A percentile compares a stretch with the other conserved stretches of the same genome.
Conservation (phyloP, 495 filamentous ascomycete species). For the Poronia punctata region DNA sequence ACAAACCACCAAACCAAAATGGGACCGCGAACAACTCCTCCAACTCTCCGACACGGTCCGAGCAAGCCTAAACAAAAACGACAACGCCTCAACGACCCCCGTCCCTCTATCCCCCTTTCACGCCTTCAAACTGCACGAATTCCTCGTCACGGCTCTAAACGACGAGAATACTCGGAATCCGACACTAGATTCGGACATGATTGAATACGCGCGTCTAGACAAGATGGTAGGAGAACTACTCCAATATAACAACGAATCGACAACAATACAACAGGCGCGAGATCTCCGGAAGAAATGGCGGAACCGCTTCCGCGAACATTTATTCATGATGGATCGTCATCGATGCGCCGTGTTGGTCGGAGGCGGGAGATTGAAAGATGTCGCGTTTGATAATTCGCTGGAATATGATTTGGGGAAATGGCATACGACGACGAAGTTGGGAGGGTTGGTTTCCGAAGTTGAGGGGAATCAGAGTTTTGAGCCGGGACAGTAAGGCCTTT, state of each 20-base stretch:
- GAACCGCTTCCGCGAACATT: conserved; percentile 27
- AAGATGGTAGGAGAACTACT: conserved; percentile 33
- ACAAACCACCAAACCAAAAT: too few relatives aligned
- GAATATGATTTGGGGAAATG: conserved; percentile 17
- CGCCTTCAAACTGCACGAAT: conserved; percentile 19
- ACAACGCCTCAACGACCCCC: too few relatives aligned
- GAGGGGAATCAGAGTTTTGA: conserved; percentile 27
- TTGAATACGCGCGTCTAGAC: conserved; percentile 36
- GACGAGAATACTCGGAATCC: conserved; percentile 21
- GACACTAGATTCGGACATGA: conserved; percentile 22
- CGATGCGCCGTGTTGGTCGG: conserved; percentile 24
- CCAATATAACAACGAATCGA: conserved; percentile 15
- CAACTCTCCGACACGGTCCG: conserved; percentile 31
- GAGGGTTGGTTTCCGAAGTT: conserved; percentile 17
- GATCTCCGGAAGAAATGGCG: conserved; percentile 32
- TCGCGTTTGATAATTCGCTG: conserved; percentile 21
- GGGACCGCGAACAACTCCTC: conserved; percentile 14
- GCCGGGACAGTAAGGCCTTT: conserved; percentile 30
- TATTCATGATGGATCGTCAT: conserved; percentile 34
- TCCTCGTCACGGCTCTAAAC: conserved; percentile 28
- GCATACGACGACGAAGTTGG: conserved; percentile 16
- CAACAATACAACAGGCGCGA: conserved; percentile 23
- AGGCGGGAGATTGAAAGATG: conserved; percentile 26
- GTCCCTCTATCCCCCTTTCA: conserved; percentile 13
- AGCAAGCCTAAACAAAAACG: conserved; percentile 14